Evolutionary conservation across 2,329 filamentous ascomycete genomes (phyloP).

Genomic region (Blastomyces emzantsi): DNA sequence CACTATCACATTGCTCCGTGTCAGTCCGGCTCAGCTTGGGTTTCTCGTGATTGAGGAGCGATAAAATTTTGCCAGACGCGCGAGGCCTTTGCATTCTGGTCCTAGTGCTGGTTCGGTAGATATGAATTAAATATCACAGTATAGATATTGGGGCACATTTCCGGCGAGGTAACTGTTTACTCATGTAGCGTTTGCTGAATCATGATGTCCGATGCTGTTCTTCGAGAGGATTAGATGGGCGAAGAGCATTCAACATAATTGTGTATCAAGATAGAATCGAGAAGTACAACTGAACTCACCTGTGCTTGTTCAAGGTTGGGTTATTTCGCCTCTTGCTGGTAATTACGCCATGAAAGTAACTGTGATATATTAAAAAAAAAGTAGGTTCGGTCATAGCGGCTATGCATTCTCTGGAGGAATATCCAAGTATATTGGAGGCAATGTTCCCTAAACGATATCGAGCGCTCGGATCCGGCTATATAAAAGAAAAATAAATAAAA

Average conservation of each 20-base stretch:
- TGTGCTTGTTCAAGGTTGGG: not conserved
- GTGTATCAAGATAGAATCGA: not conserved
- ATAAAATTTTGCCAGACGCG: not conserved
- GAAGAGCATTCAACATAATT: not conserved
- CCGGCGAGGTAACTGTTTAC: not conserved
- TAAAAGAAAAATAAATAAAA: not conserved
- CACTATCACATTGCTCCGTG: not conserved
- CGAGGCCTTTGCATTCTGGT: not conserved
- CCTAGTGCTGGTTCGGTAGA: not conserved
- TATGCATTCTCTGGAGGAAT: not conserved
- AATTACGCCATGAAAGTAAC: not conserved
- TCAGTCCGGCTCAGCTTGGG: not conserved
- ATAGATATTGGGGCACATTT: not conserved
- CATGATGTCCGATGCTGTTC: not conserved
- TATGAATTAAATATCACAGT: not conserved
- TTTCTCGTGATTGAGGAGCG: not conserved
- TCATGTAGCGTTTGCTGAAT: not conserved
- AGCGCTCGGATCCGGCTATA: not conserved
- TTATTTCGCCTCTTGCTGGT: not conserved
- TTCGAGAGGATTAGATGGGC: not conserved
- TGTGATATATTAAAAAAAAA: not conserved
- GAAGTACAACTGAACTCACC: not conserved
- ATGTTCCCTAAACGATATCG: not conserved
- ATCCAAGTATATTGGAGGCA: not conserved
- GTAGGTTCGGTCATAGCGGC: not conserved